These are phyloP conservation scores for Hydnum rufescens DNA, from an alignment of 768 basidiomycete genomes.

Conservation along the genomic window DNA sequence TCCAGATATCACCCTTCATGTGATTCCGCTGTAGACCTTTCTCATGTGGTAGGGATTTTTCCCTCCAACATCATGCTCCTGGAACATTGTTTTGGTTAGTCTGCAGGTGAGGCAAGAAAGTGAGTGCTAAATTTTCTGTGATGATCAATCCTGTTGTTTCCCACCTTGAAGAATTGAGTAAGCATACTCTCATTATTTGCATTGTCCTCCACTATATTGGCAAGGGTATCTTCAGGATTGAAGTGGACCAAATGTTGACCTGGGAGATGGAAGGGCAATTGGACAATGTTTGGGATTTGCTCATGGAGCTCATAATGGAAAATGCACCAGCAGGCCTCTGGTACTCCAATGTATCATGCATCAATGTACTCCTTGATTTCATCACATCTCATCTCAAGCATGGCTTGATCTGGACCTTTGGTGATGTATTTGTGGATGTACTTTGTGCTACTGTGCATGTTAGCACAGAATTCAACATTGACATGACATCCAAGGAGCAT, in stretches of 20 bases:
- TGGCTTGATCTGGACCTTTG: slow-evolving; percentile 27
- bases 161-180: slow-evolving; percentile 16
- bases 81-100: background rate
- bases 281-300: slow-evolving; percentile 20
- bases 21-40: too few species aligned
- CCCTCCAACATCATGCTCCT: slow-evolving; percentile 9
- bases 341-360: slow-evolving; percentile 21
- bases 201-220: slow-evolving; percentile 7
- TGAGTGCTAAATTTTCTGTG: background rate
- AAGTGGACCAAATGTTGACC: slow-evolving; percentile 22
- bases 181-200: slow-evolving; percentile 20
- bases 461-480: slow-evolving; percentile 27
- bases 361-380: slow-evolving; percentile 22
- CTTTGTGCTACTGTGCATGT: slow-evolving; percentile 18
- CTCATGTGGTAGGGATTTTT: too few species aligned
- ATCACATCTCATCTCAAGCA: slow-evolving; percentile 19
- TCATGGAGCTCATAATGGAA: slow-evolving; percentile 19
- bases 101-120: background rate
- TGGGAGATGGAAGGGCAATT: slow-evolving; percentile 26
- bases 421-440: slow-evolving; percentile 32
- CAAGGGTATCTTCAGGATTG: slow-evolving; percentile 16
- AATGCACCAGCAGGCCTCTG: slow-evolving; percentile 22
- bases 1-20: too few species aligned
- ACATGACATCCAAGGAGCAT: slow-evolving; percentile 27
- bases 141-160: slow-evolving; percentile 6